Evolutionary conservation across 1,284 basidiomycete genomes (phyloP), one percentile per base, ranked within the genome.

Genomic region (Ceratobasidium sp.): DNA sequence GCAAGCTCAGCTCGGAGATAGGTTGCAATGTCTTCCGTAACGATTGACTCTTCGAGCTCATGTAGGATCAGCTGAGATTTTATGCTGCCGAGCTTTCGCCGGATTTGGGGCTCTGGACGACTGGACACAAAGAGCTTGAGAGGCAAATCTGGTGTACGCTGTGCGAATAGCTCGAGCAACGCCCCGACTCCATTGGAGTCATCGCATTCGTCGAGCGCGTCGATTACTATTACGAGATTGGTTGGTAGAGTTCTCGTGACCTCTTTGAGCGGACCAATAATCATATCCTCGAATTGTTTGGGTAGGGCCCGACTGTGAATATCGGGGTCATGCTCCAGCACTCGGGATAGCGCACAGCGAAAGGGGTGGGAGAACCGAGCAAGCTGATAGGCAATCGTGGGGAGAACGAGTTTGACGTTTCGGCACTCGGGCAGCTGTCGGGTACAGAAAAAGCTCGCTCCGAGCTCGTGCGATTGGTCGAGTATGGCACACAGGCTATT

Each of bases 371-470:
- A 57, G 22, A 40, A 42, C 8, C 38, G 55, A 2, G 55, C 12
- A 5, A 57, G 38, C n/a, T 57, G 55, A 22, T 57, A 57, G 3
- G 53, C 29, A 34, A 55, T 55, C 17, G 29, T 22, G 20, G 40
- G 55, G 22, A 58, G 8, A 12, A 60, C 32, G 15, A 2, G 57
- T 6, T 49, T 29, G 4, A 49, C 57, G 4, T 49, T 17, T 1
- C 45, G 42, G 22, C 57, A 62, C 2, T 32, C 31, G 2, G 25
- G 57, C 4, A 62, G 57, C n/a, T 40, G 43, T 20, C 57, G 42
- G 2, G 42, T 20, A 25, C 57, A 62, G 31, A 62, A 62, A 29
- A 62, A 62, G 29, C 43, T 62, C 2, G 57, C 57, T 1, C 27
- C 57, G 17, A 62, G 32, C 10, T 10, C n/a, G 20, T 34, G 27